These are phyloP conservation scores for Fereydounia khargensis DNA, from an alignment of 1,284 basidiomycete species.

Conservation along the genomic window DNA sequence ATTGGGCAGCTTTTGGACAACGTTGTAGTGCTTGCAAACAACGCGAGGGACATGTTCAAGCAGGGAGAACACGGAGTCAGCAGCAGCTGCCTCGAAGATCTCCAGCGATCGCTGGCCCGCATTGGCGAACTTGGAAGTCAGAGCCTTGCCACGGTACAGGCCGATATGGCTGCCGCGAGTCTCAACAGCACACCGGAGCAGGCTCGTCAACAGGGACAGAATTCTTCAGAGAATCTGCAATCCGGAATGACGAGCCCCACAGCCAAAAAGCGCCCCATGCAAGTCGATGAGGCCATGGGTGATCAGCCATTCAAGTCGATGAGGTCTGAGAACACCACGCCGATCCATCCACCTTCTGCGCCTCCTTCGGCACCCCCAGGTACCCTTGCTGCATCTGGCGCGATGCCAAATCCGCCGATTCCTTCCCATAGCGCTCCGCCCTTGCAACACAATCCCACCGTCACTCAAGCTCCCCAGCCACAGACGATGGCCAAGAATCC, in stretches of 20 bases:
- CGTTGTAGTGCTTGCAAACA: conserved; percentile 39
- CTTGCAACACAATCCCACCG: background rate
- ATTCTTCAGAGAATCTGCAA: background rate
- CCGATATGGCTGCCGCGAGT: background rate
- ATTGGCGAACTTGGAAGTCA: conserved; percentile 41
- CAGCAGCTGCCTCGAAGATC: conserved; percentile 37
- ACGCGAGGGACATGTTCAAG: conserved; percentile 38
- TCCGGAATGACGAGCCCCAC: conserved; percentile 11
- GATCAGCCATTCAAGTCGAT: conserved; percentile 27
- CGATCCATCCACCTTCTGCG: conserved; percentile 17
- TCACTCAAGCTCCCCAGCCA: too few species aligned
- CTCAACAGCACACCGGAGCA: background rate
- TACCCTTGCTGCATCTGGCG: background rate
- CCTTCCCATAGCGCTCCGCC: conserved; percentile 14
- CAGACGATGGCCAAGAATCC: too few species aligned
- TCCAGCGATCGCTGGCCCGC: conserved; percentile 35
- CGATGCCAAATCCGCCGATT: conserved; percentile 7
- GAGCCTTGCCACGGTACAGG: conserved; percentile 21
- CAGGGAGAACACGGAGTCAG: conserved; percentile 38
- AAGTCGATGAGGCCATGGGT: conserved; percentile 18
- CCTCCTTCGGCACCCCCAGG: conserved; percentile 26
- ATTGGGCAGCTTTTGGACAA: conserved; percentile 39
- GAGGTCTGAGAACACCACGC: conserved; percentile 24
- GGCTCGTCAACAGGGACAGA: background rate
- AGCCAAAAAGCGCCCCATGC: conserved; percentile 29